Percentiles rank a stretch among this genome's conserved stretches.
Conservation (phyloP, 1,284 basidiomycete genomes). For the Cutaneotrichosporon spelunceum region DNA sequence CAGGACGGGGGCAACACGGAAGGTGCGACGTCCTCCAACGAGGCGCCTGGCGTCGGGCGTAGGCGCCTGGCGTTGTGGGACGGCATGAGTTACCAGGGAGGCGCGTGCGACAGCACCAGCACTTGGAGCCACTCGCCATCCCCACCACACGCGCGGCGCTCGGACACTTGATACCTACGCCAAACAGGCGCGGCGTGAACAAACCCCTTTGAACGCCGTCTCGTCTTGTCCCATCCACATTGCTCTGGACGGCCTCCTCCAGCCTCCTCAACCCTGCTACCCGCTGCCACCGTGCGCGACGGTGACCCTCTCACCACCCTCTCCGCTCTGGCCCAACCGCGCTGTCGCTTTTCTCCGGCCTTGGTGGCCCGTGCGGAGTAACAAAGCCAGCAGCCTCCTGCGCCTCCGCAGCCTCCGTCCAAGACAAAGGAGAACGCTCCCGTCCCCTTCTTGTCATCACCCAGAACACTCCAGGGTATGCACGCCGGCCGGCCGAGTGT, state of each 20-base stretch:
- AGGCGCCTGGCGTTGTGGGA: not conserved
- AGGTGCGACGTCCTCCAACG: not conserved
- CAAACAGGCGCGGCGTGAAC: not conserved
- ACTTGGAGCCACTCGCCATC: not conserved
- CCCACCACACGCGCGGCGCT: not conserved
- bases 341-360: not conserved
- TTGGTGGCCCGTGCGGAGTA: not conserved
- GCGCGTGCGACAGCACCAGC: not conserved
- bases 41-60: not conserved
- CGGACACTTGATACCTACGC: not conserved
- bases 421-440: slow-evolving; percentile 3
- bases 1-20: not conserved
- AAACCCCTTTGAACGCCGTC: not conserved
- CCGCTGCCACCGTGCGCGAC: not conserved
- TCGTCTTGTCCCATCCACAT: not conserved
- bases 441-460: not conserved
- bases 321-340: not conserved
- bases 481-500: not conserved
- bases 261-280: not conserved
- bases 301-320: not conserved
- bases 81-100: not conserved
- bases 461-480: not conserved
- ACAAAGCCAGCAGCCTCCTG: not conserved
- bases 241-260: not conserved
- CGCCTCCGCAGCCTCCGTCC: not conserved